Base-by-base conservation (phyloP, 352 stramenopile species). In the Phytophthora capsici region DNA sequence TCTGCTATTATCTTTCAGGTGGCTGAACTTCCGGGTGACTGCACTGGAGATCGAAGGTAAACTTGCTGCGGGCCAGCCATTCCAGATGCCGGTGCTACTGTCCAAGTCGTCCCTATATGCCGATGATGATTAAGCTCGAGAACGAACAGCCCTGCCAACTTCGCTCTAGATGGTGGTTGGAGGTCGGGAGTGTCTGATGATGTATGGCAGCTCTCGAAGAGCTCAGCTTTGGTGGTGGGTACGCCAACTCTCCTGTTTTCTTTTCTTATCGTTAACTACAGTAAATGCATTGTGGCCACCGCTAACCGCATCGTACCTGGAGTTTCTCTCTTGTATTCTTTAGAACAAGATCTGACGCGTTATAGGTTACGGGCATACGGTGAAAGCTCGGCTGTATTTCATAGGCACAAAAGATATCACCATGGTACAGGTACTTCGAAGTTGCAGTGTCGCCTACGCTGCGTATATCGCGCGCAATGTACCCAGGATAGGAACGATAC, bases 101-200 rank as follows among this genome's bases (percentile, higher is more conserved):
- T 94, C 86, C 63, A 96, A 96, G 71, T 94, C 88, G 30, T 94
- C 86, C 25, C 53, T 94, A 45, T 96, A 96, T 59, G 83, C 83
- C 4, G 88, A 96, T 52, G 88, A 94, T 63, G 86, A 94, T 54
- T 96, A 89, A 71, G 57, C 22, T 17, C 17, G n/a, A 49, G 28
- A 40, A 14, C 8, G 34, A 57, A 26, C 12, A 22, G 17, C 16
- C 25, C 23, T 45, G 19, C n/a, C 16, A 17, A 20, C 28, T 47
- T 55, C 19, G n/a, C n/a, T 17, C 37, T 10, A 22, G 28, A 52
- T 37, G 13, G 44, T 26, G 43, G 26, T 25, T 55, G 14, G 17
- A 52, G 41, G 44, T 55, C 7, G 32, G 46, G 36, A 49, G 53
- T 28, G 23, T 10, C 14, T 23, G 17, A 46, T 14, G 32, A 57